Base-by-base conservation (phyloP, 371 early-diverging fungal genomes). In the Circinella umbellata region DNA sequence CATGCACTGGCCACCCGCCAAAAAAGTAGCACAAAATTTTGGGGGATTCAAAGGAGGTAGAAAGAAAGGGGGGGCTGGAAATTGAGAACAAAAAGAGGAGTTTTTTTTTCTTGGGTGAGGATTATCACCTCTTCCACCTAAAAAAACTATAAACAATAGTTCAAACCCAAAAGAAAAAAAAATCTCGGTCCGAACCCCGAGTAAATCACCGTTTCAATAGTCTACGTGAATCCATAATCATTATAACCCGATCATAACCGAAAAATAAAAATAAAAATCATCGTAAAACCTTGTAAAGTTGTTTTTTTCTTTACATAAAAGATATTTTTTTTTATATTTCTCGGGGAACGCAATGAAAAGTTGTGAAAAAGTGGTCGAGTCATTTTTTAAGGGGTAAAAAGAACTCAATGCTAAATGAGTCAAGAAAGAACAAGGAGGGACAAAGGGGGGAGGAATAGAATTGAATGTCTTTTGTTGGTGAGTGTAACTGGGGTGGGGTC, bases 1-100 rank as follows among this genome's bases (percentile, higher is more conserved):
- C 51, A 64, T 64, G 65, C 65, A 64, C 65, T 64, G 65, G 65
- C 65, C 65, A 64, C 65, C 65, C 65, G 65, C 65, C 65, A 64
- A 64, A 64, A 61, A 46, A 64, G 38, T 48, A 48, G 36, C 42
- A 27, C 48, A 53, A 51, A 47, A 18, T 47, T 14, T 36, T 36
- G 34, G 48, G 18, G 38, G 17, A 27, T 27, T 27, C 27, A 27
- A 27, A 27, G 0, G 48, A n/a, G 53, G 9, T 20, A 27, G 48
- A n/a, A 34, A 11, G 20, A 48, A 13, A n/a, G 39, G 15, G 18
- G 10, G 14, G 27, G 27, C 27, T 27, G 27, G 27, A 27, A 27
- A 27, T 27, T 27, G 27, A 27, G 27, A 27, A 27, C 27, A 27
- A 27, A 27, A 27, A 27, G 27, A 27, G 27, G 27, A 27, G 27